A percentile compares a stretch with the other conserved stretches of the same genome.
Conservation (phyloP, 2,329 filamentous ascomycete species). For the Pseudovirgaria hyperparasitica region DNA sequence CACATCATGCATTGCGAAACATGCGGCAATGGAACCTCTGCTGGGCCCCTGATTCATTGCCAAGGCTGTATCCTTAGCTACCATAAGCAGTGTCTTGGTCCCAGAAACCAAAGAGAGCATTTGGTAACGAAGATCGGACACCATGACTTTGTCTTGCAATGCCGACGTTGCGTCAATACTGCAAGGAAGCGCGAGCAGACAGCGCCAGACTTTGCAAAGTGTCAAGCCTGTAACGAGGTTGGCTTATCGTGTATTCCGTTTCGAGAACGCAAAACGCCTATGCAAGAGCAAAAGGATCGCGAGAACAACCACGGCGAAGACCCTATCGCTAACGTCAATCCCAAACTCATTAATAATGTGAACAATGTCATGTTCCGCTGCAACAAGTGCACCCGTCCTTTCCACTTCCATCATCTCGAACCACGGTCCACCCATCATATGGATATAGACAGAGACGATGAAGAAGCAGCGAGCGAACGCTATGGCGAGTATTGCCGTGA, state of each 20-base stretch:
- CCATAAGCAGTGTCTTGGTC: constrained; percentile 72
- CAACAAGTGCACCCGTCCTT: constrained; percentile 59
- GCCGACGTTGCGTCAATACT: constrained; percentile 65
- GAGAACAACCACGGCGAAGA: constrained; percentile 69
- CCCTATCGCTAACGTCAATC: constrained; percentile 53
- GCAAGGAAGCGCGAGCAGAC: constrained; percentile 54
- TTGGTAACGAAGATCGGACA: constrained; percentile 72
- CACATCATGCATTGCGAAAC: constrained; percentile 63
- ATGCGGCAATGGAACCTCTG: constrained; percentile 49
- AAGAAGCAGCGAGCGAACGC: constrained; percentile 45
- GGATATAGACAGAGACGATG: constrained; percentile 30
- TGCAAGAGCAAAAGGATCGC: constrained; percentile 73
- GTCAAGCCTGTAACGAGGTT: constrained; percentile 53
- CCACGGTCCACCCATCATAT: constrained; percentile 30
- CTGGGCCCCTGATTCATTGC: constrained; percentile 67
- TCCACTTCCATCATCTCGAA: constrained; percentile 75
- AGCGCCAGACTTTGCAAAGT: constrained; percentile 59
- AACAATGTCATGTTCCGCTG: constrained; percentile 77
- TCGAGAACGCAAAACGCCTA: constrained; percentile 55
- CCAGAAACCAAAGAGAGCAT: constrained; percentile 65
- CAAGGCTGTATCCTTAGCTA: constrained; percentile 81
- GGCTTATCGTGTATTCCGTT: constrained; percentile 66
- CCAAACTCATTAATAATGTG: constrained; percentile 57
- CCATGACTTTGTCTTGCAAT: constrained; percentile 76
- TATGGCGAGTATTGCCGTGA: constrained; percentile 59